A percentile compares a stretch with the other conserved stretches of the same genome.
Conservation (phyloP, 768 basidiomycete genomes). For the Kwoniella mangroviensis region DNA sequence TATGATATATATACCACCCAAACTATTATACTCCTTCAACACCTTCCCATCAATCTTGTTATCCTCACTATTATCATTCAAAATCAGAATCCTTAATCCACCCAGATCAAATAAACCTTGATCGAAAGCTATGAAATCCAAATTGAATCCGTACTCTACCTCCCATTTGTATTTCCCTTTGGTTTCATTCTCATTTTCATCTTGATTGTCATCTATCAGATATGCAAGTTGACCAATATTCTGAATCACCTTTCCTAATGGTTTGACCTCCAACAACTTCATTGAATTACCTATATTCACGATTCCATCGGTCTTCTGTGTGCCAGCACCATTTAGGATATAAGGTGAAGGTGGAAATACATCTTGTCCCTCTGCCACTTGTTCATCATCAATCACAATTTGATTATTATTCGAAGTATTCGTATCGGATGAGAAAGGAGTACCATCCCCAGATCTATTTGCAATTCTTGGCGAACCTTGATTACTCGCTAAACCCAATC, state of each 20-base stretch:
- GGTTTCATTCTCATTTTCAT: not conserved
- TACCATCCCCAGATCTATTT: not conserved
- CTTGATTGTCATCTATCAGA: not conserved
- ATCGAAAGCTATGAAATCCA: slow-evolving; percentile 39
- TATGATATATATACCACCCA: slow-evolving; percentile 44
- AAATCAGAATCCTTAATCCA: slow-evolving; percentile 38
- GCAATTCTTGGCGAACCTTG: not conserved
- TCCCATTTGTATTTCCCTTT: slow-evolving; percentile 37
- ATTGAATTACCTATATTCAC: slow-evolving; percentile 19
- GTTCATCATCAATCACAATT: not conserved
- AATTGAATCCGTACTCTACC: slow-evolving; percentile 21
- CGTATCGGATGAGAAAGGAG: not conserved
- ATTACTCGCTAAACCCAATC: not conserved
- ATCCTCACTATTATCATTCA: slow-evolving; percentile 16
- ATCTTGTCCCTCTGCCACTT: not conserved
- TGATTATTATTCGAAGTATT: not conserved
- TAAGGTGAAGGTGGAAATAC: slow-evolving; percentile 39
- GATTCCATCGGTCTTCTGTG: not conserved
- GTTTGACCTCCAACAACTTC: slow-evolving; percentile 2
- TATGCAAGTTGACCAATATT: slow-evolving; percentile 8
- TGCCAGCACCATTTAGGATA: not conserved
- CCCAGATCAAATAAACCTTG: slow-evolving; percentile 39
- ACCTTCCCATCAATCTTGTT: slow-evolving; percentile 16
- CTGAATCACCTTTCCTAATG: not conserved
- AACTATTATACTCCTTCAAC: slow-evolving; percentile 38